Evolutionary conservation across 2,329 filamentous ascomycete genomes (phyloP).

Genomic region (Fusarium sp.): DNA sequence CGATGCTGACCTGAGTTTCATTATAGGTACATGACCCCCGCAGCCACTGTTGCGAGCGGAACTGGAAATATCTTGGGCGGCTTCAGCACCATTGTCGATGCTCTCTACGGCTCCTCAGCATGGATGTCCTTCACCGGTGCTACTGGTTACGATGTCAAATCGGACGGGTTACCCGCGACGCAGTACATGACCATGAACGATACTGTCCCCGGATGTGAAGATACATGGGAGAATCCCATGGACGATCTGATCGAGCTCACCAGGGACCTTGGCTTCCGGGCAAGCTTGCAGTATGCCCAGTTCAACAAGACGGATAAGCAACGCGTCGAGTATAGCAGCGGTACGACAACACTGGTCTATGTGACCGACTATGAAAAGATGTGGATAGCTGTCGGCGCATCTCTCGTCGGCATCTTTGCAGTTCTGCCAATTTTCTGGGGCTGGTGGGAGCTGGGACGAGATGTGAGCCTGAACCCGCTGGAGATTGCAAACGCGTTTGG

Average conservation of each 20-base stretch:
- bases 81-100: constrained; percentile 23
- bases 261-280: constrained; percentile 35
- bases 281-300: constrained; percentile 34
- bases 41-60: background rate
- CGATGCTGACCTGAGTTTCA: background rate
- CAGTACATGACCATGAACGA: constrained; percentile 37
- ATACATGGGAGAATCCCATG: constrained; percentile 35
- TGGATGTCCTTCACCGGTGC: constrained; percentile 34
- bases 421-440: constrained; percentile 39
- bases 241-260: constrained; percentile 40
- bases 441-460: constrained; percentile 41
- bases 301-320: constrained; percentile 36
- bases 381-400: constrained; percentile 35
- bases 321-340: constrained; percentile 21
- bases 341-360: constrained; percentile 26
- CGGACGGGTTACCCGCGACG: constrained; percentile 20
- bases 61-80: constrained; percentile 32
- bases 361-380: constrained; percentile 37
- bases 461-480: constrained; percentile 37
- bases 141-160: constrained; percentile 23
- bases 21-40: constrained; percentile 31
- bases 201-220: constrained; percentile 5
- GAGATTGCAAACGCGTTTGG: constrained; percentile 42
- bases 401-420: constrained; percentile 27
- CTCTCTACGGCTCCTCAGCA: constrained; percentile 18